Conservation (phyloP, 371 early-diverging fungal genomes). For the Syncephalis plumigaleata region DNA sequence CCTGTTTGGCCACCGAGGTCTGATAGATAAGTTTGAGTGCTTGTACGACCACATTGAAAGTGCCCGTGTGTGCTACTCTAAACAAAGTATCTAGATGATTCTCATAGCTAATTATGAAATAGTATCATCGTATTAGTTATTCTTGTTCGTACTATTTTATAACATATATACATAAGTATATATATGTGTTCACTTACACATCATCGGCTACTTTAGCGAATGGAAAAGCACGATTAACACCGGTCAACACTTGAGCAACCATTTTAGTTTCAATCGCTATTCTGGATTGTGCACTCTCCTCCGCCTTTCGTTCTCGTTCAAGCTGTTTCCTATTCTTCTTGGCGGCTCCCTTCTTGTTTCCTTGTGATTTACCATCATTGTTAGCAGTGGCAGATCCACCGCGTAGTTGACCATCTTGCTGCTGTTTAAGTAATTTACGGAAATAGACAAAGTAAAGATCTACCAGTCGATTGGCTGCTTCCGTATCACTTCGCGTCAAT, state of each 20-base stretch:
- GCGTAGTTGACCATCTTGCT: constrained; percentile 8
- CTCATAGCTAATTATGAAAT: constrained; percentile 17
- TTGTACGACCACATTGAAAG: constrained; percentile 83
- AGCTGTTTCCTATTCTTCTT: constrained; percentile 21
- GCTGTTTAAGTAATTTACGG: constrained; percentile 40
- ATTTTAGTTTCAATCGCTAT: constrained; percentile 24
- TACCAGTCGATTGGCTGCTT: constrained; percentile 64
- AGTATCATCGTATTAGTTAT: neutral
- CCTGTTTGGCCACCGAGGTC: constrained; percentile 27
- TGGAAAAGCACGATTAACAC: constrained; percentile 90
- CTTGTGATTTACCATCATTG: no score
- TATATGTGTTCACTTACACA: constrained; percentile 24
- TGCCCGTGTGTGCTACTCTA: constrained; percentile 67
- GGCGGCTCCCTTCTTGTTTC: no score
- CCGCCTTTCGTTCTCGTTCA: constrained; percentile 26
- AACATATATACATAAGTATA: no score
- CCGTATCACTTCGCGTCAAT: constrained; percentile 44
- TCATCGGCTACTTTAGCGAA: constrained; percentile 64
- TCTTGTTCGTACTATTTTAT: no score
- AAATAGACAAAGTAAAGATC: constrained; percentile 86
- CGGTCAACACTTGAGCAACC: constrained; percentile 84
- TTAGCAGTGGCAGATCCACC: no score
- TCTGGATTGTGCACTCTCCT: constrained; percentile 25
- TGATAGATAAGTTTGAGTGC: constrained; percentile 79
- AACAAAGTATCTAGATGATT: constrained; percentile 72